Evolutionary conservation across 1,139 yeast genomes (phyloP).

Genomic region (Pichia sp.): DNA sequence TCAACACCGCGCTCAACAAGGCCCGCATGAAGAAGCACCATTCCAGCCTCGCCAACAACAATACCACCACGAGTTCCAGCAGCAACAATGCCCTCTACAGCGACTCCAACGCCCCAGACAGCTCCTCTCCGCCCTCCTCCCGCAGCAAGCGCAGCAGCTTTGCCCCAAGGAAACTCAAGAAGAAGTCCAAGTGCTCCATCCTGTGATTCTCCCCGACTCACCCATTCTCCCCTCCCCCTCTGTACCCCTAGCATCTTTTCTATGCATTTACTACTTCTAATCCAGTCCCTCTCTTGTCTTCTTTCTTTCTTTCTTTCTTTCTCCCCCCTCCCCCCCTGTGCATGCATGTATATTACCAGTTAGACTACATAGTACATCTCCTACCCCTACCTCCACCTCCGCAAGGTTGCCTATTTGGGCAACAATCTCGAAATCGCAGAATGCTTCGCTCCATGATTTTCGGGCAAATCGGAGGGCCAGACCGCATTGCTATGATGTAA

Average conservation of each 20-base stretch:
- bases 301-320: not conserved
- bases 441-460: not conserved
- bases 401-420: no score
- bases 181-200: conserved; percentile 13
- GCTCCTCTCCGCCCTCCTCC: not conserved
- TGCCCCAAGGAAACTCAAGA: conserved; percentile 4
- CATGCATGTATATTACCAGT: not conserved
- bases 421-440: no score
- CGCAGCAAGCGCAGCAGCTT: conserved; percentile 7
- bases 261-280: not conserved
- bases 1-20: conserved; percentile 27
- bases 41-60: not conserved
- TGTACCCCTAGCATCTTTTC: not conserved
- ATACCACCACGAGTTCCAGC: not conserved
- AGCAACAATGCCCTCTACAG: not conserved
- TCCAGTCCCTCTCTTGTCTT: not conserved
- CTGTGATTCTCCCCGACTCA: not conserved
- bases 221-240: not conserved
- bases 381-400: not conserved
- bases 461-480: not conserved
- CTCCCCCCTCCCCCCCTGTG: not conserved
- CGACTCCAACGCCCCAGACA: not conserved
- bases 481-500: not conserved
- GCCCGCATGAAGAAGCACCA: conserved; percentile 11
- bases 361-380: not conserved